Evolutionary conservation across 352 stramenopile genomes (phyloP).

Genomic region (Saprolegnia parasitica): DNA sequence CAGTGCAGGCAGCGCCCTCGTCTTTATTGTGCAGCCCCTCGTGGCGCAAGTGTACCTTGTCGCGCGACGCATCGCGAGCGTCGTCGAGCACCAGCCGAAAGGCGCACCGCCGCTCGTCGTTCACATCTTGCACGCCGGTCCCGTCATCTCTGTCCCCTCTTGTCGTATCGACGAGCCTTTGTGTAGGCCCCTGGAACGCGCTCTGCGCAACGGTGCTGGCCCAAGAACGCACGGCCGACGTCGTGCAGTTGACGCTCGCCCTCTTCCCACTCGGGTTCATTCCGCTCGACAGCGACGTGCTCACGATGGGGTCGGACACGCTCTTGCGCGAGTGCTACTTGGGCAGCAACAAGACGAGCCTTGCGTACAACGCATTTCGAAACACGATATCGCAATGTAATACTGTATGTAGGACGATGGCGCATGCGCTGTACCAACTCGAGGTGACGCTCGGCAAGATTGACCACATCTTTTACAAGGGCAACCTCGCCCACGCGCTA

Average conservation of each 20-base stretch:
- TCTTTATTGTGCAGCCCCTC: constrained; percentile 17
- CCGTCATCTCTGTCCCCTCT: background rate
- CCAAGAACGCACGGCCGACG: background rate
- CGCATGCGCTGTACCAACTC: constrained; percentile 12
- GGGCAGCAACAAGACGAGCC: constrained; percentile 18
- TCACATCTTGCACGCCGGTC: constrained; percentile 18
- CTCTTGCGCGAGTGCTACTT: constrained; percentile 26
- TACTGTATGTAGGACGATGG: constrained; percentile 1
- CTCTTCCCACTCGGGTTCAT: constrained; percentile 19
- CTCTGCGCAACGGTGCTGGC: constrained; percentile 7
- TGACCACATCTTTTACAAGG: constrained; percentile 21
- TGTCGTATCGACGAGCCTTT: background rate
- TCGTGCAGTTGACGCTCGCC: background rate
- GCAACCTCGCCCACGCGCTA: constrained; percentile 17
- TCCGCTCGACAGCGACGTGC: constrained; percentile 19
- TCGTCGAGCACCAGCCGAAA: background rate
- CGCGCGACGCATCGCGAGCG: background rate
- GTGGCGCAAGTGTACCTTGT: constrained; percentile 18
- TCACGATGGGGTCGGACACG: constrained; percentile 23
- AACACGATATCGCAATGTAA: background rate
- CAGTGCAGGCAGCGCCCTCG: background rate
- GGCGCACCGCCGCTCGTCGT: background rate
- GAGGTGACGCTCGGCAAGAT: constrained; percentile 16
- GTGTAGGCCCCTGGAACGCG: constrained; percentile 20
- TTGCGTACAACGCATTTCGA: constrained; percentile 10